Evolutionary conservation across 2,329 filamentous ascomycete species (phyloP).

Genomic region (Karstenula rhodostoma): DNA sequence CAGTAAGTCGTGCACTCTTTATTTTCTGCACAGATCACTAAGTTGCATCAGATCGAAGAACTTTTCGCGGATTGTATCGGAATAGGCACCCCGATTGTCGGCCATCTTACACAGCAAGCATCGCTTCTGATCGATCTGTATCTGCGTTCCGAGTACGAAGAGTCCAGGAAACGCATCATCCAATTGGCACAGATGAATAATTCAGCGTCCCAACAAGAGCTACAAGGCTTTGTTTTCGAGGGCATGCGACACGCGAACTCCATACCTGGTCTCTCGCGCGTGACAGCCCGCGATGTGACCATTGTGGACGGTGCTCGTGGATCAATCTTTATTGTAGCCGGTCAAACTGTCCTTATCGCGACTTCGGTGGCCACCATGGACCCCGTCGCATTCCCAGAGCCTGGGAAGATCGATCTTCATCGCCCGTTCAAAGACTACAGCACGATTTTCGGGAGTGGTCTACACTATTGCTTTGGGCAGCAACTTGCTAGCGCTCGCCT

Average conservation of each 20-base stretch:
- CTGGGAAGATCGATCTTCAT: conserved; percentile 49
- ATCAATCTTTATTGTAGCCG: conserved; percentile 54
- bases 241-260: conserved; percentile 63
- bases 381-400: conserved; percentile 42
- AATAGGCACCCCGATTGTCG: conserved; percentile 59
- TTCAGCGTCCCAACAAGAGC: conserved; percentile 63
- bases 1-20: conserved; percentile 20
- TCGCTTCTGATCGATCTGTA: conserved; percentile 63
- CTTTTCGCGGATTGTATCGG: conserved; percentile 61
- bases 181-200: conserved; percentile 58
- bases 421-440: conserved; percentile 41
- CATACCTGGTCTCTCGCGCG: conserved; percentile 61
- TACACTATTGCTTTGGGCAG: conserved; percentile 47
- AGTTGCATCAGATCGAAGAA: conserved; percentile 48
- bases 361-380: conserved; percentile 53
- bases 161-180: conserved; percentile 61
- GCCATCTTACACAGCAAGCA: conserved; percentile 62
- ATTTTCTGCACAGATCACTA: neutral
- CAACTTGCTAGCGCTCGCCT: conserved; percentile 38
- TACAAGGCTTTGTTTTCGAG: conserved; percentile 63
- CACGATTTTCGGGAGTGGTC: conserved; percentile 41
- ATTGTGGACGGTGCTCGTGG: conserved; percentile 60
- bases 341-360: conserved; percentile 46
- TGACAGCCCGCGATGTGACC: conserved; percentile 56
- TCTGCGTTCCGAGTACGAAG: conserved; percentile 59